Base-by-base conservation (phyloP, 225 moss, liverwort and hornwort species). In the Straminergon stramineum region DNA sequence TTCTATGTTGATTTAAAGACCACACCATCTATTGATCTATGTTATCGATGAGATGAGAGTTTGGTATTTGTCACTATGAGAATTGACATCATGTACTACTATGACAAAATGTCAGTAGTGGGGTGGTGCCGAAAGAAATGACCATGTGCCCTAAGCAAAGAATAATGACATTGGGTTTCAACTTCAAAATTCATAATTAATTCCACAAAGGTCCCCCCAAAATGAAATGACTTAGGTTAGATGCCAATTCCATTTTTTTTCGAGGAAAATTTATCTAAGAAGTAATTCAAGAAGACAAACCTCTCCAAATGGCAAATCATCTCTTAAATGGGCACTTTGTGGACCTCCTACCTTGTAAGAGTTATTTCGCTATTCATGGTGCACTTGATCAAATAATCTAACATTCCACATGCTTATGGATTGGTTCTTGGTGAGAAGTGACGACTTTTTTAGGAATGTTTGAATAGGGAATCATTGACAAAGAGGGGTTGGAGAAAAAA, bases 151-250 rank as follows among this genome's bases (percentile, higher is more conserved):
- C 2, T 21, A 3, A 55, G 6, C 13, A 78, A 57, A 56, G 10
- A 37, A 0, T n/a, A 24, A 18, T 53, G 23, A 56, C 1, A 24
- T 1, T 56, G 1, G 0, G 0, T 78, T 56, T 37, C 10, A 37
- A 79, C 15, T 79, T 79, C 26, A 79, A 37, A 79, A 37, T 15
- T 79, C 37, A 15, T 15, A 56, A 35, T 6, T 78, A 13, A 34
- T 76, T 76, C 14, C 0, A 37, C 6, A 26, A 35, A 79, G 16
- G 15, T 37, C 6, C n/a, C n/a, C n/a, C n/a, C 56, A 24, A 56
- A 56, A 26, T 26, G 4, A 56, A n/a, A 56, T 1, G 0, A 57
- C 17, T 79, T 79, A 10, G 22, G 0, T 53, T 37, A 37, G 4
- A n/a, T 79, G 10, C 4, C 6, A 10, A n/a, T 37, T 56, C 4